Conservation (phyloP, 139 green algal genomes). For the Coccomyxa sp. region DNA sequence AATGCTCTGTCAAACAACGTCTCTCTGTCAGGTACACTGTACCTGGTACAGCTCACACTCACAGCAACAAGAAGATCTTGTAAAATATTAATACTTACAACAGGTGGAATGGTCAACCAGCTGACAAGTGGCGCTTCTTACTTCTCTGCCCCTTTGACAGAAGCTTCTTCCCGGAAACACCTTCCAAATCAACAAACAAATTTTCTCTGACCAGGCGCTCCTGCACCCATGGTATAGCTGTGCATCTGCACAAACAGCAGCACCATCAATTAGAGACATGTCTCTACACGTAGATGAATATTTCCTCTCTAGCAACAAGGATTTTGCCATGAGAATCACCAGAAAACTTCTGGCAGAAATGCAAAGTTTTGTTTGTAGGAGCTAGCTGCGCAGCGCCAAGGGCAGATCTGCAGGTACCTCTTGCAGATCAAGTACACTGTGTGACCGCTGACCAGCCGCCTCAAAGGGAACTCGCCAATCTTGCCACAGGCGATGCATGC, state of each 20-base stretch:
- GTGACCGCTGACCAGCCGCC: not conserved
- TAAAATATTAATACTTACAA: no score
- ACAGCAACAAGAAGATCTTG: no score
- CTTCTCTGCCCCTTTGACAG: not conserved
- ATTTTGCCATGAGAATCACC: not conserved
- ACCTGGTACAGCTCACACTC: no score
- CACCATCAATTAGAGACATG: not conserved
- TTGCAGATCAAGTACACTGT: not conserved
- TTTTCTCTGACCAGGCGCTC: constrained; percentile 1
- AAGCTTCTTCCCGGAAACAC: not conserved
- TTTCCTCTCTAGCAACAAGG: not conserved
- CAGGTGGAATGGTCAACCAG: no score
- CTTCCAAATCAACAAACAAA: not conserved
- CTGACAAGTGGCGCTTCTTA: no score
- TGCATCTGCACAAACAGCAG: not conserved
- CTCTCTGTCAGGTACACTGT: no score
- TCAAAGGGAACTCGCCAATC: not conserved
- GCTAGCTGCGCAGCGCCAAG: not conserved
- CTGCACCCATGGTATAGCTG: constrained; percentile 2
- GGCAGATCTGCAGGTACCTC: not conserved
- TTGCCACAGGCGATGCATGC: not conserved
- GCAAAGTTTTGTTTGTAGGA: not conserved
- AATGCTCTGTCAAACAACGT: not conserved
- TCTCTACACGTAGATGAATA: not conserved
- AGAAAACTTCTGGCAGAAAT: no score